phyloP scores from a whole-genome alignment of 495 filamentous ascomycete species.

The Xylaria grammica region DNA sequence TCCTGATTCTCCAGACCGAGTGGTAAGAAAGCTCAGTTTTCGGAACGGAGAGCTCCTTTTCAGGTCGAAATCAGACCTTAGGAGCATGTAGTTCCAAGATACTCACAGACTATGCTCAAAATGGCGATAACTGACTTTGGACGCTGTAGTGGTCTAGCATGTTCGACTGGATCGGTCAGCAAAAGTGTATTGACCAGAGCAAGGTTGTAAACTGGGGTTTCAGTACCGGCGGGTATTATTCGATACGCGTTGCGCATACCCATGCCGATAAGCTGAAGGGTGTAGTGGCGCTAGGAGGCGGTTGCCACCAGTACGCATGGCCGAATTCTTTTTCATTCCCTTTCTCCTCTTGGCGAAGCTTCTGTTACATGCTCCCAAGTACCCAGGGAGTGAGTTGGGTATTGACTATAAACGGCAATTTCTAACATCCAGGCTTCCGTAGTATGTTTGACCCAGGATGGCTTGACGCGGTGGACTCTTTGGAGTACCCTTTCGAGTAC shows the following conservation, averaged over 20 bases:
- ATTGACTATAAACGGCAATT: not conserved
- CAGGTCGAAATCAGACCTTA: no score
- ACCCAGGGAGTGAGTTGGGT: not conserved
- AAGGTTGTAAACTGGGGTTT: constrained; percentile 68
- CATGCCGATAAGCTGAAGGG: constrained; percentile 63
- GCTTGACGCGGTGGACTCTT: constrained; percentile 64
- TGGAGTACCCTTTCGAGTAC: constrained; percentile 76
- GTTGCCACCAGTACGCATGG: constrained; percentile 48
- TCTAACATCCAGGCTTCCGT: not conserved
- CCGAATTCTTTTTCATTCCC: not conserved
- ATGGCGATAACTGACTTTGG: no score
- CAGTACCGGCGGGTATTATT: constrained; percentile 74
- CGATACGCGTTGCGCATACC: constrained; percentile 70
- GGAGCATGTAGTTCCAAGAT: no score
- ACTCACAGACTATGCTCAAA: no score
- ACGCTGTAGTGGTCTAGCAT: constrained; percentile 70
- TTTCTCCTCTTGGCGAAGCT: not conserved
- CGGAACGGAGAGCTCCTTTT: no score
- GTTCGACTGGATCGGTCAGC: constrained; percentile 63
- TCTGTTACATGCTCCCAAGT: not conserved
- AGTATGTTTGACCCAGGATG: constrained; percentile 68
- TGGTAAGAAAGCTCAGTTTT: no score
- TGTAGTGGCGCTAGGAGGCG: constrained; percentile 67
- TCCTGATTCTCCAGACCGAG: constrained; percentile 50
- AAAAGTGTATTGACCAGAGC: constrained; percentile 57